Evolutionary conservation across 345 rosid species (phyloP), one percentile per base, ranked within the genome.

Genomic region (Syzygium aqueum): DNA sequence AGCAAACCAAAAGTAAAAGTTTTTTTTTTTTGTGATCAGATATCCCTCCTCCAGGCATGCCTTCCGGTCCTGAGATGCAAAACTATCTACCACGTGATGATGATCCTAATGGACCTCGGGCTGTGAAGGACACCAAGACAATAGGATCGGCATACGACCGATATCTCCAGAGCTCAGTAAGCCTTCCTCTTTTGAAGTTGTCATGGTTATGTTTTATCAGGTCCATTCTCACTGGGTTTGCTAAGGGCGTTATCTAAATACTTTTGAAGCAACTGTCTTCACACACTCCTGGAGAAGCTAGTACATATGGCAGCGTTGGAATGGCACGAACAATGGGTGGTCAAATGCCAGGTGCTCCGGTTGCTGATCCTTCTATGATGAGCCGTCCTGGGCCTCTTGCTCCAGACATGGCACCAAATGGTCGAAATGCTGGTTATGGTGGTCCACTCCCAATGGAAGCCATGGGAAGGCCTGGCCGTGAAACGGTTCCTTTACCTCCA

Each of bases 111-210:
- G 91, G 92, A 43, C 87, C 77, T 50, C 93, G 87, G 85, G 85
- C 92, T 59, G 90, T 96, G 84, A 94, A 91, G 92, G 98, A 96
- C 89, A 94, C 97, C 5, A 94, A 95, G 89, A 88, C 94, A 7
- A 94, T 95, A 87, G 95, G 92, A 27, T 95, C 98, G 56, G 98
- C 96, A 87, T 96, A 95, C 89, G 99, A 96, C 53, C 94, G 92
- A 7, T 95, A 95, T 90, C 95, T 95, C 61, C 95, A 93, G 91
- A 92, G 89, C 87, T 85, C 91, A 88, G 95, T 96, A 92, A 51
- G 87, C 33, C 51, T 30, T 53, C 43, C n/a, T 77, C 85, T 57
- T 80, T 52, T 61, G 49, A 33, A 43, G 14, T 53, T 85, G 84
- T 30, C 85, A 21, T n/a, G 6, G 61, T 27, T 52, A 33, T 61